phyloP scores from a whole-genome alignment of 2,329 filamentous ascomycete genomes.

The Aspergillus fumigatus region DNA sequence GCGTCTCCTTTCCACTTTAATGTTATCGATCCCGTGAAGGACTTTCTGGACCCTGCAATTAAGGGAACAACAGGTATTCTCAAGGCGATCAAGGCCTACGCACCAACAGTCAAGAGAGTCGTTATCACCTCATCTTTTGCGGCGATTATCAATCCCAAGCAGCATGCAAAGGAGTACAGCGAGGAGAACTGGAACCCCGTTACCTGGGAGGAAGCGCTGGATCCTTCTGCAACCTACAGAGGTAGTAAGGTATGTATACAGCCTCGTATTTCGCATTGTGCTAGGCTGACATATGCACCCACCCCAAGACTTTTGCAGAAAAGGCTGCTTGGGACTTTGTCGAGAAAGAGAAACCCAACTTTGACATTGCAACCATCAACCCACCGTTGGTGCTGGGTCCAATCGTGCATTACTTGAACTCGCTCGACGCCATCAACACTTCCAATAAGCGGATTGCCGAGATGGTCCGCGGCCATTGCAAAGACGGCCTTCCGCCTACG shows the following conservation, averaged over 20 bases:
- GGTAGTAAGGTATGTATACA: conserved; percentile 48
- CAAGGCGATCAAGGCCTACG: conserved; percentile 56
- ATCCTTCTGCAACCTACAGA: conserved; percentile 37
- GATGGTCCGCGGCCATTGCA: conserved; percentile 59
- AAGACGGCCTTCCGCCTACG: conserved; percentile 54
- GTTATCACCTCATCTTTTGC: conserved; percentile 67
- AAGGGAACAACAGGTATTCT: conserved; percentile 61
- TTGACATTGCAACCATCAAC: conserved; percentile 59
- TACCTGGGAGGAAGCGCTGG: conserved; percentile 38
- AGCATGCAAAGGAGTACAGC: conserved; percentile 32
- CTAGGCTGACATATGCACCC: conserved; percentile 7
- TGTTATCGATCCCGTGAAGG: conserved; percentile 64
- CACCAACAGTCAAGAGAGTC: conserved; percentile 66
- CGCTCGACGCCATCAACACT: conserved; percentile 63
- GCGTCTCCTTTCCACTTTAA: conserved; percentile 71
- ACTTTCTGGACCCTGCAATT: conserved; percentile 56
- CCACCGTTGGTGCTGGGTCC: conserved; percentile 62
- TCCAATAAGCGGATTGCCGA: conserved; percentile 65
- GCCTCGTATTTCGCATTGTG: not conserved
- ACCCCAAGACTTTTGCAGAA: conserved; percentile 53
- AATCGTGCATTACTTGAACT: conserved; percentile 59
- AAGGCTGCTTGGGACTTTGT: conserved; percentile 63
- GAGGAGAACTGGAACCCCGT: conserved; percentile 43
- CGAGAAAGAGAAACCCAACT: conserved; percentile 52
- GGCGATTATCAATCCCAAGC: conserved; percentile 52